Percentiles rank a stretch among this genome's conserved stretches.
Evolutionary conservation across 106 monocot species (phyloP).

Genomic region (Dendrobium nobile): DNA sequence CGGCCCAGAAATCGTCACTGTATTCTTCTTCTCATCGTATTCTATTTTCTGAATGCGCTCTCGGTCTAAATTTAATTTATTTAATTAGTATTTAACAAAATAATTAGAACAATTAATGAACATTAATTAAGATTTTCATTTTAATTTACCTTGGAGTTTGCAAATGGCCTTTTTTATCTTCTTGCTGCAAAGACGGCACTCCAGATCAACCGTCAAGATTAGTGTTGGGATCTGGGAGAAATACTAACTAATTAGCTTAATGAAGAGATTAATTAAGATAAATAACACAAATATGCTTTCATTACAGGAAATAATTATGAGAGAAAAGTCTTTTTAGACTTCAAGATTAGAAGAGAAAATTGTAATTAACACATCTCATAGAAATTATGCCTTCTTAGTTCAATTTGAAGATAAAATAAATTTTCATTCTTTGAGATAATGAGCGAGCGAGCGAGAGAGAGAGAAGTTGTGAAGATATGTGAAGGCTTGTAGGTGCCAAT

Average conservation of each 20-base stretch:
- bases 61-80: slow-evolving; percentile 16
- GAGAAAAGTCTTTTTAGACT: neutral
- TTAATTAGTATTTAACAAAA: too few species aligned
- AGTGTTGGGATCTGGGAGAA: slow-evolving; percentile 14
- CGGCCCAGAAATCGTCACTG: slow-evolving; percentile 47
- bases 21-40: slow-evolving; percentile 50
- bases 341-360: slow-evolving; percentile 5
- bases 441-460: neutral
- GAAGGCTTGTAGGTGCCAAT: too few species aligned
- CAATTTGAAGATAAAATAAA: too few species aligned
- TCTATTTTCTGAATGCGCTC: slow-evolving; percentile 26
- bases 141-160: slow-evolving; percentile 27
- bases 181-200: slow-evolving; percentile 18
- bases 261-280: too few species aligned
- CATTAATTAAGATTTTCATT: neutral
- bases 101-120: neutral
- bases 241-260: too few species aligned
- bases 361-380: neutral
- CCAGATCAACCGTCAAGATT: slow-evolving; percentile 28
- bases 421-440: too few species aligned
- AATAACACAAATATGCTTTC: too few species aligned
- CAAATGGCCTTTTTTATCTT: slow-evolving; percentile 24
- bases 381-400: neutral
- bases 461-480: neutral
- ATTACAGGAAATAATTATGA: slow-evolving; percentile 16